phyloP scores from a whole-genome alignment of 2,329 filamentous ascomycete genomes.

The Hypomyces perniciosus region DNA sequence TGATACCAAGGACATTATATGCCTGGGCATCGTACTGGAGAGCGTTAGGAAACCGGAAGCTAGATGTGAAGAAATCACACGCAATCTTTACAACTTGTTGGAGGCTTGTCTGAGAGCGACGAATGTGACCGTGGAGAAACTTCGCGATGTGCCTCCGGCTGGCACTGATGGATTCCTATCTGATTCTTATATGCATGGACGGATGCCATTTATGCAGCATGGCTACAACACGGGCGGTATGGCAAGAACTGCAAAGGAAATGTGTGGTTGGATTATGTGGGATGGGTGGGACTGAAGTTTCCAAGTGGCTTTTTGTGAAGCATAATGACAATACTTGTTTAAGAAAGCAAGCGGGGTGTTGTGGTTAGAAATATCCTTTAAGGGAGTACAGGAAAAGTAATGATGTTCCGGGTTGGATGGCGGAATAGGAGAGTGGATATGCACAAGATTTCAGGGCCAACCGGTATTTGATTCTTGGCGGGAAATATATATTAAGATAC shows the following conservation, averaged over 20 bases:
- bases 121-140: conserved; percentile 35
- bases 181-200: conserved; percentile 24
- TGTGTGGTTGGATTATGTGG: conserved; percentile 35
- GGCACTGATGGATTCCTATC: conserved; percentile 17
- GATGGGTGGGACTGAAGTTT: conserved; percentile 31
- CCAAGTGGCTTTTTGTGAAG: neutral
- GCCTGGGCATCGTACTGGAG: conserved; percentile 42
- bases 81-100: conserved; percentile 36
- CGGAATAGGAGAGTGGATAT: neutral
- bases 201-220: conserved; percentile 26
- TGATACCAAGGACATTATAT: conserved; percentile 46
- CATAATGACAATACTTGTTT: too few relatives aligned
- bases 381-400: neutral
- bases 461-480: too few relatives aligned
- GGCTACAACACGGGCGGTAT: conserved; percentile 21
- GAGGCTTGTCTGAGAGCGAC: conserved; percentile 40
- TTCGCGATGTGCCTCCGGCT: conserved; percentile 15
- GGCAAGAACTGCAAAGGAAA: conserved; percentile 22
- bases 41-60: conserved; percentile 38
- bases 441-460: neutral
- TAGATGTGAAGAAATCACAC: conserved; percentile 36
- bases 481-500: too few relatives aligned
- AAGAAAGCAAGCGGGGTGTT: too few relatives aligned
- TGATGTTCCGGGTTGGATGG: neutral
- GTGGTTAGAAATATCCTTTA: neutral